Percentiles rank a stretch among this genome's conserved stretches.
phyloP scores from a whole-genome alignment of 2,329 filamentous ascomycete genomes.

The Claviceps maximensis region DNA sequence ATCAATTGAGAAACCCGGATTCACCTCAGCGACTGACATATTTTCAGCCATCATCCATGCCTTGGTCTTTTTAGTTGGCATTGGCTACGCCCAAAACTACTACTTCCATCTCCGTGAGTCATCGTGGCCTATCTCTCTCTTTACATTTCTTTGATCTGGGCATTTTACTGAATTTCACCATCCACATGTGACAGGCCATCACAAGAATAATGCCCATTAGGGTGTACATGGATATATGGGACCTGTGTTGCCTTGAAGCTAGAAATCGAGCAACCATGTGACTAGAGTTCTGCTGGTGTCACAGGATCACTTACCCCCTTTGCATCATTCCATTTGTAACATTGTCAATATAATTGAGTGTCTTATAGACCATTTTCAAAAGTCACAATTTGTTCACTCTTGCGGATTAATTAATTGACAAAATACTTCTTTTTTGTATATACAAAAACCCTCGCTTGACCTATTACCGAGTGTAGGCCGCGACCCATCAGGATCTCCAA shows the following conservation, averaged over 20 bases:
- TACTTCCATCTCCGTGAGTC: constrained; percentile 98
- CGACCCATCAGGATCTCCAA: background rate
- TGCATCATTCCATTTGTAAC: constrained; percentile 4
- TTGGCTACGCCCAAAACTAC: constrained; percentile 97
- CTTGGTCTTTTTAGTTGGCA: constrained; percentile 60
- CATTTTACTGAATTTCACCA: background rate
- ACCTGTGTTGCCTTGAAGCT: background rate
- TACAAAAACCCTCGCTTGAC: background rate
- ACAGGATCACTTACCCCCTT: background rate
- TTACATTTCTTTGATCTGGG: constrained; percentile 1
- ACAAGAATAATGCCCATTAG: constrained; percentile 99
- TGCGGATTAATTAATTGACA: background rate
- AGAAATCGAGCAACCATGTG: constrained; percentile 22
- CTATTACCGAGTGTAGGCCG: background rate
- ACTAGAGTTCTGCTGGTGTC: constrained; percentile 26
- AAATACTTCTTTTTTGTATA: background rate
- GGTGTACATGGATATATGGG: constrained; percentile 7
- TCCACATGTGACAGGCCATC: constrained; percentile 75
- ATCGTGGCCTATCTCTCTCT: constrained; percentile 1
- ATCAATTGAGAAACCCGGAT: constrained; percentile 12
- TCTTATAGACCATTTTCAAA: background rate
- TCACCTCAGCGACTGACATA: constrained; percentile 10
- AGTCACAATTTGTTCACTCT: background rate
- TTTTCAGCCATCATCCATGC: constrained; percentile 70
- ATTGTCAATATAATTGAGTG: background rate